phyloP scores from a whole-genome alignment of 768 basidiomycete genomes.

The Leccinellum luteum region DNA sequence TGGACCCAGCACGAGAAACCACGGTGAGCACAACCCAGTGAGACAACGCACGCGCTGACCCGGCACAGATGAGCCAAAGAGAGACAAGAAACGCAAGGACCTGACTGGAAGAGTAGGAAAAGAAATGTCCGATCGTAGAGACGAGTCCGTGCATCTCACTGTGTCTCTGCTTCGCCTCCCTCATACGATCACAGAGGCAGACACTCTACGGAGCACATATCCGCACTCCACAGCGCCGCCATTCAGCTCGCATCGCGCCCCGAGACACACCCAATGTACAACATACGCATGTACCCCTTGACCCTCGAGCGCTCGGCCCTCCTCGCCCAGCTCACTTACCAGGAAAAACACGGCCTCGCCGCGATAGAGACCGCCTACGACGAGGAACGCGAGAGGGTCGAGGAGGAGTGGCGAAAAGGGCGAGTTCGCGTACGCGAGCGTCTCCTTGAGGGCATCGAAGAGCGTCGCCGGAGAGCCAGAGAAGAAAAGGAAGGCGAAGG shows the following conservation, averaged over 20 bases:
- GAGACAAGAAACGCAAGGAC: constrained; percentile 68
- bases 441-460: constrained; percentile 81
- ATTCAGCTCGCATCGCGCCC: constrained; percentile 68
- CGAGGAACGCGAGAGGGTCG: constrained; percentile 75
- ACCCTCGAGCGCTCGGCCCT: constrained; percentile 76
- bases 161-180: constrained; percentile 6
- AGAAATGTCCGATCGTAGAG: constrained; percentile 70
- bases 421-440: constrained; percentile 74
- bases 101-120: constrained; percentile 67
- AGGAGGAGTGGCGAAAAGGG: constrained; percentile 79
- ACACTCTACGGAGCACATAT: constrained; percentile 61
- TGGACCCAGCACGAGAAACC: constrained; percentile 42
- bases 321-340: constrained; percentile 60
- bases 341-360: constrained; percentile 68
- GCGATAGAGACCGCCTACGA: constrained; percentile 68
- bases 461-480: constrained; percentile 70
- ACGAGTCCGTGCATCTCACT: constrained; percentile 54
- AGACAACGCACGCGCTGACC: constrained; percentile 28
- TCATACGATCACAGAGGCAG: constrained; percentile 45
- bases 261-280: constrained; percentile 61
- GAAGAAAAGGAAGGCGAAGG: constrained; percentile 91
- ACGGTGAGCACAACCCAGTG: constrained; percentile 28
- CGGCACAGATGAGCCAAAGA: constrained; percentile 45
- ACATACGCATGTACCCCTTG: constrained; percentile 67
- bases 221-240: constrained; percentile 55